Evolutionary conservation across 2,329 filamentous ascomycete species (phyloP).

Genomic region (Biscogniauxia mediterranea): DNA sequence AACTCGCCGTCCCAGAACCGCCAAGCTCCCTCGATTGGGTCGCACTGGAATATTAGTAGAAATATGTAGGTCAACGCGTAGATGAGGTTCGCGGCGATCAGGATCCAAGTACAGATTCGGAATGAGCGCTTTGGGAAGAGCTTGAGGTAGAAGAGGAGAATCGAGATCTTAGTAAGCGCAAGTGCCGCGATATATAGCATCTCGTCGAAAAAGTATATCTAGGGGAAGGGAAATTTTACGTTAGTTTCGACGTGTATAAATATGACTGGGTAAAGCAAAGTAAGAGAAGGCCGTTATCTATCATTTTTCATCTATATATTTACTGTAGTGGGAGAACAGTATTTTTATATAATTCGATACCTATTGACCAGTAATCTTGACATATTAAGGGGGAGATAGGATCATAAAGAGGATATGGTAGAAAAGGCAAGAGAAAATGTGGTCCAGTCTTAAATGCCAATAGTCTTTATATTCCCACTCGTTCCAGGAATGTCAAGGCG

Average conservation of each 20-base stretch:
- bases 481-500: no score
- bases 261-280: no score
- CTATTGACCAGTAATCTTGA: no score
- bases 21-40: constrained; percentile 32
- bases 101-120: constrained; percentile 23
- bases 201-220: constrained; percentile 33
- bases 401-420: no score
- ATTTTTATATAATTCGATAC: no score
- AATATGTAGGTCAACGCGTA: constrained; percentile 28
- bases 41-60: constrained; percentile 32
- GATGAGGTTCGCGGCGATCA: constrained; percentile 31
- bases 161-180: constrained; percentile 35
- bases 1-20: constrained; percentile 33
- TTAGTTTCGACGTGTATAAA: neutral
- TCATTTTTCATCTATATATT: no score
- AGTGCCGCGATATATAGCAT: constrained; percentile 31
- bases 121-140: constrained; percentile 32
- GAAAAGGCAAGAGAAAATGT: no score
- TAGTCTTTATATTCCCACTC: no score
- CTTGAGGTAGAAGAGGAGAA: constrained; percentile 37
- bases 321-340: no score
- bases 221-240: neutral
- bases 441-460: no score
- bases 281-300: no score
- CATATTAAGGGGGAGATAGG: no score